These are phyloP conservation scores for Aspergillus phoenicis DNA, from an alignment of 2,329 filamentous ascomycete species.

Conservation along the genomic window DNA sequence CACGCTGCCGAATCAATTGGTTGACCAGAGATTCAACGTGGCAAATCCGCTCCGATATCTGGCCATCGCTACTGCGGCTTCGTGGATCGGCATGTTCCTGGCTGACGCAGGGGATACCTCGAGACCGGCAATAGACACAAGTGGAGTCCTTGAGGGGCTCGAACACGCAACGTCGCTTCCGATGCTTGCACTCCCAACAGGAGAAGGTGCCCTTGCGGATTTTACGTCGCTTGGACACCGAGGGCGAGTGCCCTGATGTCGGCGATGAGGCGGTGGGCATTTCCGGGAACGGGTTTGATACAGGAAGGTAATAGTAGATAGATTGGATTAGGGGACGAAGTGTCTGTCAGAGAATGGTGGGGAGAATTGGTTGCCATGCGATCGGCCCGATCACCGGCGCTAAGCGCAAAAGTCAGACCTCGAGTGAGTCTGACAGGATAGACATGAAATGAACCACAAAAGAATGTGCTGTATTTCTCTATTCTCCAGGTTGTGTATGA, in stretches of 20 bases:
- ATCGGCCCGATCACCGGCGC: too few species aligned
- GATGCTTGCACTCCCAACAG: conserved; percentile 15
- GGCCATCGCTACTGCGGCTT: neutral
- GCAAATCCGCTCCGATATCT: neutral
- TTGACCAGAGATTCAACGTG: neutral
- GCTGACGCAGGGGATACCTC: conserved; percentile 2
- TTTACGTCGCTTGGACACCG: neutral
- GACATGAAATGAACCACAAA: too few species aligned
- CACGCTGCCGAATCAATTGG: neutral
- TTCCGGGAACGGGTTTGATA: neutral
- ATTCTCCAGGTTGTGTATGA: too few species aligned
- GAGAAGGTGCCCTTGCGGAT: conserved; percentile 10
- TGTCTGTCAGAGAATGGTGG: too few species aligned
- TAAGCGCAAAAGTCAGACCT: too few species aligned
- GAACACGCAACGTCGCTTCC: conserved; percentile 12
- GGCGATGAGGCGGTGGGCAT: neutral
- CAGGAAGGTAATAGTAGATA: too few species aligned
- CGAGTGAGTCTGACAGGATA: too few species aligned
- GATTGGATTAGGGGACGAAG: too few species aligned
- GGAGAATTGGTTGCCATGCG: too few species aligned
- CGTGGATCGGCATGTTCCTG: conserved; percentile 5
- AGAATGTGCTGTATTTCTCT: too few species aligned
- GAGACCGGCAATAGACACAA: conserved; percentile 5
- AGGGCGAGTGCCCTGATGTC: neutral
- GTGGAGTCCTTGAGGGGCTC: neutral